Base-by-base conservation (phyloP, 139 green algal genomes). In the Chlamydomonas schloesseri region DNA sequence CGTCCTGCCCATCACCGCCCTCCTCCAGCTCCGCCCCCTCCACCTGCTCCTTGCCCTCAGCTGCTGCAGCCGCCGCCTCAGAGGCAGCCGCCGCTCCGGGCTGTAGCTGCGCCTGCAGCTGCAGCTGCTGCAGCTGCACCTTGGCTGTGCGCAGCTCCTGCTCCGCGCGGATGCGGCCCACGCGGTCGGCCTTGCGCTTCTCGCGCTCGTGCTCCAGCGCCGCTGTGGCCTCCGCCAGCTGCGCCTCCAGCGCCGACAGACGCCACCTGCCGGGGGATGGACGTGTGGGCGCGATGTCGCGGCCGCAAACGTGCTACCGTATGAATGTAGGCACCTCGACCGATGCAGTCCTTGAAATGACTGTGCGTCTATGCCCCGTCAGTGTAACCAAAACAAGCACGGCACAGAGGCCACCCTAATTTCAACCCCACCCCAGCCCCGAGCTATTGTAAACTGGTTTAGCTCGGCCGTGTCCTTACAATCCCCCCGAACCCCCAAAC, bases 161-260 rank as follows among this genome's bases (percentile, higher is more conserved):
- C 86, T 94, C 91, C 53, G 91, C 91, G 46, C 60, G 83, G 84
- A 93, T 93, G 47, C 91, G 84, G 23, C 91, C 91, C 50, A 82
- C 74, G 15, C 91, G 74, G 26, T 94, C 91, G 33, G 87, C 84
- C n/a, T 69, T 71, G 9, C 86, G 77, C 60, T 89, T 89, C 42
- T 18, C 46, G 6, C 58, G 70, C 71, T 89, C 86, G 57, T 78
- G 86, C 78, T 89, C 58, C 57, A 89, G 50, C 28, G 53, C 47
- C 9, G 34, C 75, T 75, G 85, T 37, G 29, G 37, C n/a, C 74
- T 81, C 74, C 34, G 53, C 14, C 31, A 81, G 74, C 55, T 81
- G 55, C 20, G 70, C 20, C 34, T 81, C 47, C 3, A 80, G 50
- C 21, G 50, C 15, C 3, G 73, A 21, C 73, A 80, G 47, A 28